Conservation (phyloP, 352 stramenopile genomes). For the Pythium oligandrum region DNA sequence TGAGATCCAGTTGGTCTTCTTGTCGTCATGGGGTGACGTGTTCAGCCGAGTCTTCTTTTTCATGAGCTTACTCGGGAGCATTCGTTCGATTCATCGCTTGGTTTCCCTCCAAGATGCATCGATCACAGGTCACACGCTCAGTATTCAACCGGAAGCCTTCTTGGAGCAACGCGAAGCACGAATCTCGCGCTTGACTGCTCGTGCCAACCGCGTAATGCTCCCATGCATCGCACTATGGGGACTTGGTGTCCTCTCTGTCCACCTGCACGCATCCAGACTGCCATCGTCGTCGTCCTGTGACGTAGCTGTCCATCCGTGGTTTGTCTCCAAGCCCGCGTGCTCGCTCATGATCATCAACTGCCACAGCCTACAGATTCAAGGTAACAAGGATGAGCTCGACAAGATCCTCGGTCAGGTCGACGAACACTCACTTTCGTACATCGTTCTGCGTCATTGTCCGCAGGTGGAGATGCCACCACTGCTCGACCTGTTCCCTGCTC, state of each 20-base stretch:
- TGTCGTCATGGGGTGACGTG: neutral
- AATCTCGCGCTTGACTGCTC: too few relatives aligned
- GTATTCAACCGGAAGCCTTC: neutral
- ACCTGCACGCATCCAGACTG: conserved; percentile 7
- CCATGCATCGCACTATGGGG: conserved; percentile 8
- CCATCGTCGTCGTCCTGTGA: neutral
- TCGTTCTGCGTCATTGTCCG: conserved; percentile 37
- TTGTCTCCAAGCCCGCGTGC: conserved; percentile 6
- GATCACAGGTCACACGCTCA: conserved; percentile 5
- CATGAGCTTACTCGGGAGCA: neutral
- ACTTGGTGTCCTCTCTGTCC: conserved; percentile 3
- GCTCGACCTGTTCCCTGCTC: conserved; percentile 23
- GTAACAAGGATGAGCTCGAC: conserved; percentile 5
- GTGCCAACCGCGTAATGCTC: too few relatives aligned
- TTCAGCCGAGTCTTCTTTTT: neutral
- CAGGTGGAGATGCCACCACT: conserved; percentile 22
- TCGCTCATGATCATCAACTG: conserved; percentile 15
- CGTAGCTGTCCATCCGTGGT: conserved; percentile 7
- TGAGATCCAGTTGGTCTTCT: neutral
- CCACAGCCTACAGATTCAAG: neutral
- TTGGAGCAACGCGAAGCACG: too few relatives aligned
- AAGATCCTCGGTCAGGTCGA: conserved; percentile 20
- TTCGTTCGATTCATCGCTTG: too few relatives aligned
- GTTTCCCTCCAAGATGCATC: neutral
- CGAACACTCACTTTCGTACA: conserved; percentile 9